These are phyloP conservation scores for Colletotrichum acutatum DNA, from an alignment of 2,329 filamentous ascomycete genomes.

Conservation along the genomic window DNA sequence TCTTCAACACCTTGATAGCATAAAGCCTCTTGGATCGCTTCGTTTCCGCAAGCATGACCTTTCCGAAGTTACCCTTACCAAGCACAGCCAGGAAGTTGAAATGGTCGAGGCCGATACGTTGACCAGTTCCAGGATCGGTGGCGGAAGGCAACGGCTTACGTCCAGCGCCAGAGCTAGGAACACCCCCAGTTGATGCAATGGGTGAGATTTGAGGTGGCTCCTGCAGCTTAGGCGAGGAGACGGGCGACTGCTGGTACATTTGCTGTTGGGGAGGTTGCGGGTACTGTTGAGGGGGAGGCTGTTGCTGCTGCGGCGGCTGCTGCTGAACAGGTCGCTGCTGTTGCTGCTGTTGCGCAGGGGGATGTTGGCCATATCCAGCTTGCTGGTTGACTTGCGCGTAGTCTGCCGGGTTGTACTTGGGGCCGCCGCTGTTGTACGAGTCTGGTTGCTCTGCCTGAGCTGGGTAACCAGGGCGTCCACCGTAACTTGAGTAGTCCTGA, in stretches of 20 bases:
- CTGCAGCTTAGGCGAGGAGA: slow-evolving; percentile 31
- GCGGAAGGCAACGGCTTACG: slow-evolving; percentile 76
- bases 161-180: slow-evolving; percentile 35
- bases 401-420: slow-evolving; percentile 81
- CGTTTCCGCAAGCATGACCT: slow-evolving; percentile 99
- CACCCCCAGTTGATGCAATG: slow-evolving; percentile 38
- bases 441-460: slow-evolving; percentile 38
- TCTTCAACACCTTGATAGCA: slow-evolving; percentile 98
- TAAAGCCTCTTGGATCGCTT: slow-evolving; percentile 93
- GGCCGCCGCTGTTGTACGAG: slow-evolving; percentile 63
- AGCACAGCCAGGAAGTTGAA: slow-evolving; percentile 99
- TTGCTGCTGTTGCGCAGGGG: slow-evolving; percentile 46
- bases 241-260: slow-evolving; percentile 44
- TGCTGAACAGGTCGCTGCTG: slow-evolving; percentile 42
- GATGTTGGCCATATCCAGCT: slow-evolving; percentile 57
- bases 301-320: slow-evolving; percentile 41
- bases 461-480: slow-evolving; percentile 42
- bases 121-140: slow-evolving; percentile 77
- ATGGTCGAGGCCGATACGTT: slow-evolving; percentile 93
- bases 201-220: slow-evolving; percentile 41
- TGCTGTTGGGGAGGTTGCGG: slow-evolving; percentile 48
- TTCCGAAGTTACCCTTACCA: slow-evolving; percentile 99
- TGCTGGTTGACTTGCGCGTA: slow-evolving; percentile 74
- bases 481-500: slow-evolving; percentile 49
- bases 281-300: slow-evolving; percentile 43